These are phyloP conservation scores for Crithidia expoeki DNA, from an alignment of 208 protist species.

Conservation along the genomic window DNA sequence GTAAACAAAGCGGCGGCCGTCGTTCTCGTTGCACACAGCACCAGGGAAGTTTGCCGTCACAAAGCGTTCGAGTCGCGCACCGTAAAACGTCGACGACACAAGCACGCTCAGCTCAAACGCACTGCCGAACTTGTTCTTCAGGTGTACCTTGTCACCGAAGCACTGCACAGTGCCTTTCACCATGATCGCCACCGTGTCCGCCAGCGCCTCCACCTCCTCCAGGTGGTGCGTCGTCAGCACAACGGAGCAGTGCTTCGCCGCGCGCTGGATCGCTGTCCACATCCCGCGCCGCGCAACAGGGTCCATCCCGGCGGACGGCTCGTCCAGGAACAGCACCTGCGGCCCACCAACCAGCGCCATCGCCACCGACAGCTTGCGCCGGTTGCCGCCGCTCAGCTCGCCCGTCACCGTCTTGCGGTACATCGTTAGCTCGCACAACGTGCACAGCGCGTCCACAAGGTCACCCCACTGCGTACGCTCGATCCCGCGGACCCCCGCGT, in stretches of 20 bases:
- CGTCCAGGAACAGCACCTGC: slow-evolving; percentile 69
- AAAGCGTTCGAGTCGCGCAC: slow-evolving; percentile 40
- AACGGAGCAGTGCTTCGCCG: slow-evolving; percentile 62
- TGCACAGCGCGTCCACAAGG: slow-evolving; percentile 36
- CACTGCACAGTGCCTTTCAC: slow-evolving; percentile 68
- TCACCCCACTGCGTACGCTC: slow-evolving; percentile 28
- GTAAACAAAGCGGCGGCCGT: slow-evolving; percentile 48
- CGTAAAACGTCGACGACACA: slow-evolving; percentile 23
- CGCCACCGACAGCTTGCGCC: slow-evolving; percentile 73
- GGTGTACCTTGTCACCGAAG: slow-evolving; percentile 72
- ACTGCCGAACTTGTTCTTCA: slow-evolving; percentile 72
- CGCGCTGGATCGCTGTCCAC: slow-evolving; percentile 74
- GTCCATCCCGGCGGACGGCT: slow-evolving; percentile 81
- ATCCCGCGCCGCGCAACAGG: slow-evolving; percentile 53
- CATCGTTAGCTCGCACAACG: slow-evolving; percentile 38
- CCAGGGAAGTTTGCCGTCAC: slow-evolving; percentile 38
- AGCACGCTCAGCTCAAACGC: slow-evolving; percentile 66
- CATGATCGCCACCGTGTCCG: slow-evolving; percentile 78
- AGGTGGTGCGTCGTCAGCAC: slow-evolving; percentile 94
- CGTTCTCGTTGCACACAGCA: slow-evolving; percentile 37
- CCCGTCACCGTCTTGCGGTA: slow-evolving; percentile 36
- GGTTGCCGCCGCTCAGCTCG: slow-evolving; percentile 67
- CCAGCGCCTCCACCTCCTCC: slow-evolving; percentile 92
- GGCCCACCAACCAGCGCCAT: slow-evolving; percentile 73
- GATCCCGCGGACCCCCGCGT: slow-evolving; percentile 41